Conservation (phyloP, 306 rosid genomes). For the Fragaria vesca region DNA sequence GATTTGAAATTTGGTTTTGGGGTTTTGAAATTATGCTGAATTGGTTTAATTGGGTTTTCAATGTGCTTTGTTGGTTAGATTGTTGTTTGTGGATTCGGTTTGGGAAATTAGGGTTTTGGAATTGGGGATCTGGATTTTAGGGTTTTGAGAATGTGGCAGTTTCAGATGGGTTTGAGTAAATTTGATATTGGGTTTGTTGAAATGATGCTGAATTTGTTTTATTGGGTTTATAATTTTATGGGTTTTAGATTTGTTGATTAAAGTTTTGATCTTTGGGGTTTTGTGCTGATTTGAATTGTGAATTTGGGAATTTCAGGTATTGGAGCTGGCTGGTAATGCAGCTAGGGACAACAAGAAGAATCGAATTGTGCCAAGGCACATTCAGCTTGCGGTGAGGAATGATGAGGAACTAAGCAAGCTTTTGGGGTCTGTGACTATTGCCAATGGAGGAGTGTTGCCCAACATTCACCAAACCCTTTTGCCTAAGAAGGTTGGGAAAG, state of each 20-base stretch:
- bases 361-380: conserved; percentile 83
- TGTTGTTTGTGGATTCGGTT: background rate
- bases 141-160: background rate
- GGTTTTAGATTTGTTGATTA: background rate
- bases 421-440: conserved; percentile 72
- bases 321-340: conserved; percentile 85
- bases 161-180: too few species aligned
- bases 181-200: too few species aligned
- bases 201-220: background rate
- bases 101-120: background rate
- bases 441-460: conserved; percentile 74
- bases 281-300: background rate
- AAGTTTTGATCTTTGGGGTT: background rate
- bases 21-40: too few species aligned
- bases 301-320: conserved; percentile 37
- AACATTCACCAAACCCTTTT: conserved; percentile 66
- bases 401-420: conserved; percentile 87
- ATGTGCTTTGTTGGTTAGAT: too few species aligned
- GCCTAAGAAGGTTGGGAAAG: conserved; percentile 74
- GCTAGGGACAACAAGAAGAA: conserved; percentile 94
- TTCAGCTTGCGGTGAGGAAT: conserved; percentile 80
- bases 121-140: background rate
- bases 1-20: background rate
- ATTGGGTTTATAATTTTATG: background rate
- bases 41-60: background rate